Conservation (phyloP, 768 basidiomycete genomes). For the Suillus lakei region DNA sequence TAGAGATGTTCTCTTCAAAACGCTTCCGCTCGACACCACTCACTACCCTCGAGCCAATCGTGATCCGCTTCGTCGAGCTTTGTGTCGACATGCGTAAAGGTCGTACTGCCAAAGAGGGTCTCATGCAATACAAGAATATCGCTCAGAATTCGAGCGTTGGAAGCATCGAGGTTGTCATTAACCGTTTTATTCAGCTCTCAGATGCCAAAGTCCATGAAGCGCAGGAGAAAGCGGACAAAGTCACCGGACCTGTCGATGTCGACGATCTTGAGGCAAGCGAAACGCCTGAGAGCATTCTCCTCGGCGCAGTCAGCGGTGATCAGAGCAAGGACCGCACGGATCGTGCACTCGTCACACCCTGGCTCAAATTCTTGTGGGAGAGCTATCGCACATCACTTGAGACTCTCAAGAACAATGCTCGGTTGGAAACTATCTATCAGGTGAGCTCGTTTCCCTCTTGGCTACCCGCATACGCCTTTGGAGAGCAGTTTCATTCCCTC, state of each 20-base stretch:
- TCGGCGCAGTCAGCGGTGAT: slow-evolving; percentile 88
- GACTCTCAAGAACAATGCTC: slow-evolving; percentile 93
- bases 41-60: slow-evolving; percentile 90
- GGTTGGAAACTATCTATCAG: slow-evolving; percentile 94
- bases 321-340: slow-evolving; percentile 95
- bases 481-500: slow-evolving; percentile 6
- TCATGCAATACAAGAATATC: slow-evolving; percentile 98
- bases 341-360: slow-evolving; percentile 92
- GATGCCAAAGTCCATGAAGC: slow-evolving; percentile 85
- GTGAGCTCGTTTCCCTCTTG: slow-evolving; percentile 44
- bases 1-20: slow-evolving; percentile 93
- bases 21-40: slow-evolving; percentile 92
- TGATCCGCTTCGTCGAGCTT: slow-evolving; percentile 93
- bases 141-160: slow-evolving; percentile 91
- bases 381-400: slow-evolving; percentile 95
- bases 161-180: slow-evolving; percentile 92
- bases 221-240: slow-evolving; percentile 84
- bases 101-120: slow-evolving; percentile 90
- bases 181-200: slow-evolving; percentile 79
- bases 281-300: slow-evolving; percentile 89
- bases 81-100: slow-evolving; percentile 96
- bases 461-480: neutral
- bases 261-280: slow-evolving; percentile 97
- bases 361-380: slow-evolving; percentile 99
- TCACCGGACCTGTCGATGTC: slow-evolving; percentile 74